Evolutionary conservation across 352 stramenopile genomes (phyloP), one percentile per base, ranked within the genome.

Genomic region (Globisporangium cylindrosporum): DNA sequence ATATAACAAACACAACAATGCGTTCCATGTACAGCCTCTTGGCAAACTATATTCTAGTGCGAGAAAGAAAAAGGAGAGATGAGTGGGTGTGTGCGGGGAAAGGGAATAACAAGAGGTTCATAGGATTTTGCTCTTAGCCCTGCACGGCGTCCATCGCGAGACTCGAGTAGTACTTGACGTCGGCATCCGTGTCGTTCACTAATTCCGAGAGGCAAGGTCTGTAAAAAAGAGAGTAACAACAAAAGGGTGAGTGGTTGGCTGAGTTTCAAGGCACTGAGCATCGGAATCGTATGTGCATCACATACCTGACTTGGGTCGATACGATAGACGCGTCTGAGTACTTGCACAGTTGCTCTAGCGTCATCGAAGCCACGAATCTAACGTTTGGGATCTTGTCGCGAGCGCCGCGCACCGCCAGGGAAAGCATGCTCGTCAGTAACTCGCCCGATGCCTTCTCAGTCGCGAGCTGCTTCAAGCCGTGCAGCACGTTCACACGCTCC

Each of bases 121-220:
- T 62, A 62, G 56, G 32, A 63, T 58, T 48, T 49, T n/a, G 63
- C 15, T 27, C 59, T 70, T 81, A 90, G 68, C 78, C 80, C 74
- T 90, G 76, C 64, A 92, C 83, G 18, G 80, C 78, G 70, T 94
- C 87, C 70, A 94, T 70, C 60, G 87, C 87, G 66, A 92, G 76
- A 75, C 81, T 89, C 74, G 87, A 88, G 76, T 90, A 94, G 79
- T 91, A 94, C 82, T 94, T 94, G 69, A 94, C 87, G 73, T 94
- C 87, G 56, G 81, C 82, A 73, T 94, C 87, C 58, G 75, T 77
- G 72, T 94, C 87, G 77, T 86, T 90, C 68, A 86, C 80, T 59
- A 94, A 72, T 57, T 92, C 81, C 59, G 81, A 79, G 59, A 94
- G 75, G 69, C 87, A 93, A 59, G 87, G 81, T 81, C 86, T 92